Base-by-base conservation (phyloP, 306 rosid species). In the Begonia peltatifolia region DNA sequence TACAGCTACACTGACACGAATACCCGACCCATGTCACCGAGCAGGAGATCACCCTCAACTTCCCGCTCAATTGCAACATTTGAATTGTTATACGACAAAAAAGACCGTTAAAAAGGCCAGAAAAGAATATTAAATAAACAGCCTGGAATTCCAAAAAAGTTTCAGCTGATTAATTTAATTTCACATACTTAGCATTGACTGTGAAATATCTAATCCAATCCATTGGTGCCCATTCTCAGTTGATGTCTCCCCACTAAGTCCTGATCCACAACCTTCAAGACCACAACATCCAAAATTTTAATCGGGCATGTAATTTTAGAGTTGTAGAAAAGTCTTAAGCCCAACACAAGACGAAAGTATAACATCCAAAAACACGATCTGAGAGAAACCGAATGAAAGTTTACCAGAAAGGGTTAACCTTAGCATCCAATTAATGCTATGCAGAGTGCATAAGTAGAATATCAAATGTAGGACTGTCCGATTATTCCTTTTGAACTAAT, bases 11-110 rank as follows among this genome's bases (percentile, higher is more conserved):
- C 3, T 7, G 9, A 7, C 38, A 30, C 6, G 8, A 46, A 66
- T 73, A 89, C 97, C 84, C 85, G 97, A 48, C 97, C 97, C 97
- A 90, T 90, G 73, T 90, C 97, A 61, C 70, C 74, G 48, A 90
- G 82, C 67, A 90, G 55, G 56, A 89, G 95, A 70, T 89, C 97
- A 41, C 97, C 97, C 46, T 83, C 87, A 30, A 74, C 92, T 79
- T 89, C 95, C 42, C 93, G 77, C 72, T 89, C 97, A 64, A 72
- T 11, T 5, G 95, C 97, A 61, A 90, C 58, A 64, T 83, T 95
- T 90, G 52, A 2, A 56, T 44, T 69, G 48, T 12, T 44, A 5
- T 1, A 58, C 17, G 51, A 7, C 1, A 30, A 30, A 56, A 18
- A 55, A 0, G 13, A 16, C 15, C 2, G n/a, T 44, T 38, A 60